Percentiles rank a stretch among this genome's conserved stretches.
Conservation (phyloP, 129 eudicot species). For the Artemisia tridentata region DNA sequence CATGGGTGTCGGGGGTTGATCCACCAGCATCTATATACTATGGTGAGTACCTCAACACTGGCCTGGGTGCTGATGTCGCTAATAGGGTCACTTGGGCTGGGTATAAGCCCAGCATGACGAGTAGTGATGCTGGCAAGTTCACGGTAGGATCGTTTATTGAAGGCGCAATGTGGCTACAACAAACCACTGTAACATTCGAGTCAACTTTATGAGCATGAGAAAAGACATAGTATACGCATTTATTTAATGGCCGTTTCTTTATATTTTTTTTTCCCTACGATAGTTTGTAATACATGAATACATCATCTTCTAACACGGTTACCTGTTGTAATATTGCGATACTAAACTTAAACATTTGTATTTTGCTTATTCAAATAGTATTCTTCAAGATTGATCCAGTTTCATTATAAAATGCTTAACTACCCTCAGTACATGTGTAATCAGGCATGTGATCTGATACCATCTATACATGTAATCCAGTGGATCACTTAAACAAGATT, state of each 20-base stretch:
- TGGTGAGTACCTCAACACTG: constrained; percentile 66
- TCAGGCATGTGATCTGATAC: no score
- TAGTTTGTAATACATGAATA: constrained; percentile 28
- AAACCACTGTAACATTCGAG: constrained; percentile 40
- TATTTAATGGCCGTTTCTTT: constrained; percentile 2
- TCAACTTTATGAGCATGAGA: constrained; percentile 27
- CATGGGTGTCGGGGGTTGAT: constrained; percentile 57
- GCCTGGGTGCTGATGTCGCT: constrained; percentile 45
- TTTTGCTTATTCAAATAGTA: no score
- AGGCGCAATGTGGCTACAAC: constrained; percentile 58
- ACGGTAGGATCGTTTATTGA: constrained; percentile 53
- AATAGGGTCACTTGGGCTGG: constrained; percentile 70
- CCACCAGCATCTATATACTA: constrained; percentile 59
- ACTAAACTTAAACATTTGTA: not conserved
- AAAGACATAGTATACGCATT: not conserved
- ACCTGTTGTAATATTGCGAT: constrained; percentile 19
- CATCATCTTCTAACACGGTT: constrained; percentile 29
- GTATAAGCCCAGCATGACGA: constrained; percentile 40
- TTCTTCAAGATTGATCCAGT: no score
- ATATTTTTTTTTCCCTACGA: not conserved
- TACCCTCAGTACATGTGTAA: no score
- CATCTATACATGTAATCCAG: no score
- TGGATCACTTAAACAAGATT: no score
- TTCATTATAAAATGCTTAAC: no score
- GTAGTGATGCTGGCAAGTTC: constrained; percentile 47